Conservation (phyloP, 2,329 filamentous ascomycete species). For the Neurospora crassa region DNA sequence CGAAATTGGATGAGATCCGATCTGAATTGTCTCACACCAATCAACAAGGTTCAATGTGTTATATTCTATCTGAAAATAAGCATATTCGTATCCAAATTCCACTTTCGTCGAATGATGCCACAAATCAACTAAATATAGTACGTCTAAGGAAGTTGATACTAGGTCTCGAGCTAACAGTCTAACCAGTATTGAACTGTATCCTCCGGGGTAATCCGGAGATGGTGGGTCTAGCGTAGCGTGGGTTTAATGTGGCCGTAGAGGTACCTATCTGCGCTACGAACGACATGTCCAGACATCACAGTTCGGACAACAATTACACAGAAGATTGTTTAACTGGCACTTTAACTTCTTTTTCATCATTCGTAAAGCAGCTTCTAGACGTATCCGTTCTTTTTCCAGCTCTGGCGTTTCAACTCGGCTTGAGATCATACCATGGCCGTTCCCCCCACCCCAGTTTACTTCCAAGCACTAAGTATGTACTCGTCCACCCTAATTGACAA, state of each 20-base stretch:
- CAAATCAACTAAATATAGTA: too few species aligned
- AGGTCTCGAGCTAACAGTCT: too few species aligned
- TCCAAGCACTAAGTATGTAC: background rate
- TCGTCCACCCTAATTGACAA: constrained; percentile 47
- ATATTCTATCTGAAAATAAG: too few species aligned
- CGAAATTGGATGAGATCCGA: too few species aligned
- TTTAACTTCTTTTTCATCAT: background rate
- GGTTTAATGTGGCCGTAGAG: background rate
- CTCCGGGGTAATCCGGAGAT: background rate
- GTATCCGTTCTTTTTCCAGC: background rate
- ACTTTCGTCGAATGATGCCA: too few species aligned
- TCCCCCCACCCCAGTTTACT: background rate
- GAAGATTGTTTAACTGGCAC: background rate
- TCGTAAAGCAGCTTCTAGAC: background rate
- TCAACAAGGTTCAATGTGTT: too few species aligned
- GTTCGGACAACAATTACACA: background rate
- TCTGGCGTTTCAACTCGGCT: background rate
- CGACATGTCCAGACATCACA: background rate
- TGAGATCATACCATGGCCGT: background rate
- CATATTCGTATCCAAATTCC: too few species aligned
- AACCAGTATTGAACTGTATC: too few species aligned
- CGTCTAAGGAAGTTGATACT: too few species aligned
- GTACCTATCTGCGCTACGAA: background rate
- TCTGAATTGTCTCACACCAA: too few species aligned
- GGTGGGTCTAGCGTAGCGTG: background rate